Base-by-base conservation (phyloP, 495 filamentous ascomycete species). In the Neurospora sp. region DNA sequence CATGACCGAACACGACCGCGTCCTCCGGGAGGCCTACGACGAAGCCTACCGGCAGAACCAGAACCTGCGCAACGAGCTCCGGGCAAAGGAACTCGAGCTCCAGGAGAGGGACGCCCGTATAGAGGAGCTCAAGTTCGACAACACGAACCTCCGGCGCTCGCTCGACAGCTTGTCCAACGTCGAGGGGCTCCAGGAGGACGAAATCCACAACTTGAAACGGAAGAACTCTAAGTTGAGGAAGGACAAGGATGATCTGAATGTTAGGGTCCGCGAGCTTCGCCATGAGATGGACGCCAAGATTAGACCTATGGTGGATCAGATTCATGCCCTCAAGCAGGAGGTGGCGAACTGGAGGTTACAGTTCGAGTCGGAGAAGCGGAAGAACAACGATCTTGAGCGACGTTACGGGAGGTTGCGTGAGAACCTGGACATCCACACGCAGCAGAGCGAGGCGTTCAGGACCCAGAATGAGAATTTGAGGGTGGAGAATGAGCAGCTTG, bases 81-180 rank as follows among this genome's bases (percentile, higher is more conserved):
- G 75, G 27, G 73, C 40, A 9, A 71, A 73, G 10, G 72, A 75
- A 7, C 20, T 73, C 9, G 72, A 72, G 27, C 40, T 74, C 39
- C 71, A 59, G 1, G 40, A 77, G 27, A 65, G 70, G 27, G 73
- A 72, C 38, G 40, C 38, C 44, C 40, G 40, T 35, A 70, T 72
- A 38, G n/a, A 77, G 22, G 71, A 75, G 71, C 75, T 78, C 3
- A 22, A 72, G 38, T 72, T 70, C 18, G 70, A 81, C 40, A 80
- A 79, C 75, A 70, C 37, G 41, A 75, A 77, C 41, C 78, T 80
- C 10, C 74, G 76, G n/a, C 78, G 71, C 9, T 74, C 76, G 4
- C 68, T 73, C 14, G 76, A 77, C 42, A 74, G 70, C 69, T 70
- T 44, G 45, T 72, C 76, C 12, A 76, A 78, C 69, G 68, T 72